Base-by-base conservation (phyloP, 1,139 yeast species). In the Saccharomycopsis hybrid region DNA sequence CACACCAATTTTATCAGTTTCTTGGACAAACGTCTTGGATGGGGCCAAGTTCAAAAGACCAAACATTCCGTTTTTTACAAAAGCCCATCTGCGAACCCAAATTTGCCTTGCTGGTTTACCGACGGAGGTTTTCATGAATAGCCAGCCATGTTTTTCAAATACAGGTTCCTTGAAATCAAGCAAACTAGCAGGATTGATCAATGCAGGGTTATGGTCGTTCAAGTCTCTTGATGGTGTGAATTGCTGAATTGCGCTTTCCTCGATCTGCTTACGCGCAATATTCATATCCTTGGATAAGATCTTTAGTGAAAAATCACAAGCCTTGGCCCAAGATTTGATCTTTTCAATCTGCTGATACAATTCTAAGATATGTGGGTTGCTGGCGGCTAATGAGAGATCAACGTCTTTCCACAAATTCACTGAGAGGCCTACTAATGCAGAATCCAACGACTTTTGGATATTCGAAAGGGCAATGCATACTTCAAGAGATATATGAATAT, bases 61-160 rank as follows among this genome's bases (percentile, higher is more conserved):
- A 66, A 92, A 85, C 3, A 89, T 76, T 0, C 95, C 96, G 53
- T 79, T 80, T 59, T 85, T 85, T 29, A 92, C 73, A 62, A 86
- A 92, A 2, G 85, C 86, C 97, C 97, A 92, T 52, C 96, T 70
- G 55, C 83, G 73, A 0, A 82, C 87, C 97, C 97, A 92, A 0
- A 80, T 70, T 18, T 78, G 78, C 55, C 86, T 76, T 3, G 76
- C 71, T 0, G 85, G 78, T 49, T 72, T 74, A 1, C 76, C 76
- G 1, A 72, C 73, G 55, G 75, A 70, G 0, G 95, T 81, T 60
- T 86, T 87, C 79, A 90, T 78, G 60, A 77, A 82, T 41, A 90
- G 70, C 84, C 96, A 89, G 1, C 97, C 97, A 60, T 85, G 90
- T 58, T 86, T 88, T 60, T 86, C 96, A 43, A 48, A 55, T 3